Base-by-base conservation (phyloP, 2,329 filamentous ascomycete species). In the Acarospora socialis region DNA sequence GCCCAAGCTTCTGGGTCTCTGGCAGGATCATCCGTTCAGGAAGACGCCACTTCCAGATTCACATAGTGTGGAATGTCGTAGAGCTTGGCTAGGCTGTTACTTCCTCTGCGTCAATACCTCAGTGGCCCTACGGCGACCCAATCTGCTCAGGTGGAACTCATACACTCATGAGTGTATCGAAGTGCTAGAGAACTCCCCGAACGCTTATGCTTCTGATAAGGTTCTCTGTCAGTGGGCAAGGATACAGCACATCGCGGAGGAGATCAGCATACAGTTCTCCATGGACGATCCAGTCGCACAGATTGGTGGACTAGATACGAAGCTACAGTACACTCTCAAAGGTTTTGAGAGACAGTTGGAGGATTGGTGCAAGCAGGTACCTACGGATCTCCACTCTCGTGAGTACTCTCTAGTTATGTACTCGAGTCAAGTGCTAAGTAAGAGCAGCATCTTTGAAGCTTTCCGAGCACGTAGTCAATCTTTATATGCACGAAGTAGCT, bases 401-500 rank as follows among this genome's bases (percentile, higher is more conserved):
- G 56, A 54, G 72, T 59, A n/a, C 25, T 9, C 10, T 20, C 23
- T 34, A 12, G 21, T 28, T 19, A 22, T 29, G 28, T 15, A 14
- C 18, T 16, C 14, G 8, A 5, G 7, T 23, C 20, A 10, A 31
- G 38, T 30, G 36, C 41, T 32, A 35, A n/a, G n/a, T n/a, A n/a
- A n/a, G n/a, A n/a, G n/a, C 48, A 75, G 75, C 69, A n/a, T 64
- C 70, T 0, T 58, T 83, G 27, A 57, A 60, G 12, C 65, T 83
- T 42, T 68, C 69, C 38, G 73, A 81, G 42, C 61, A 75, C 40
- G 66, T 77, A 2, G 50, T 81, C 21, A 77, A 66, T 39, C 58
- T 86, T 3, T 83, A 80, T 48, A 74, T 84, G 59, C 77, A 86
- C 49, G 81, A 86, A 52, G 70, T 81, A 33, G 73, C 70, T 3